Evolutionary conservation across 1,284 basidiomycete genomes (phyloP).

Genomic region (Macrocystidia cucumis): DNA sequence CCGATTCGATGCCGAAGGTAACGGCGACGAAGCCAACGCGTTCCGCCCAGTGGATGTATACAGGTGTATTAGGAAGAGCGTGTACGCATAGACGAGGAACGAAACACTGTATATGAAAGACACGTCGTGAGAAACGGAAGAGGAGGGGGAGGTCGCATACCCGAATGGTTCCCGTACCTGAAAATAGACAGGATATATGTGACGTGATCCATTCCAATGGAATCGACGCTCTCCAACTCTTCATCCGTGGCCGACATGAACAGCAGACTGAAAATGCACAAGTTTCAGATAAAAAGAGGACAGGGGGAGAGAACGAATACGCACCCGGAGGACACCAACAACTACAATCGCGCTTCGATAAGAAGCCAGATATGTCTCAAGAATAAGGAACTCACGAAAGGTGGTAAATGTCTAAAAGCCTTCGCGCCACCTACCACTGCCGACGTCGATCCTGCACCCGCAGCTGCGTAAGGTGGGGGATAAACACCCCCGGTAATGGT

Average conservation of each 20-base stretch:
- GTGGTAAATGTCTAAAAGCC: slow-evolving; percentile 79
- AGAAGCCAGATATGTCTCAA: slow-evolving; percentile 4
- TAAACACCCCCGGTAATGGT: slow-evolving; percentile 40
- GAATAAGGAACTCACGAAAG: slow-evolving; percentile 58
- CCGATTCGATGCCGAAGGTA: slow-evolving; percentile 21
- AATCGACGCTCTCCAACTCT: slow-evolving; percentile 65
- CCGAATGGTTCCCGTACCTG: no score
- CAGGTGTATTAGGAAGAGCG: slow-evolving; percentile 34
- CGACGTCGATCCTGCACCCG: slow-evolving; percentile 22
- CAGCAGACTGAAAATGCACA: slow-evolving; percentile 37
- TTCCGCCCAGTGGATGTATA: slow-evolving; percentile 53
- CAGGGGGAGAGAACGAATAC: slow-evolving; percentile 1
- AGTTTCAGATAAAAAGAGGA: slow-evolving; percentile 17
- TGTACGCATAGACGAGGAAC: slow-evolving; percentile 72
- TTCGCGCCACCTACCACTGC: no score
- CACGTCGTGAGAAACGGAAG: slow-evolving; percentile 2
- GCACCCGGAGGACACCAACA: slow-evolving; percentile 59
- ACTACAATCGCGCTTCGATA: slow-evolving; percentile 26
- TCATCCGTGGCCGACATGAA: slow-evolving; percentile 94
- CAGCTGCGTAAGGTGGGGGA: slow-evolving; percentile 9
- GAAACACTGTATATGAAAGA: slow-evolving; percentile 39
- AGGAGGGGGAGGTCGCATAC: slow-evolving; percentile 4
- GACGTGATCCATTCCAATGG: slow-evolving; percentile 78
- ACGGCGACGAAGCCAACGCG: slow-evolving; percentile 19
- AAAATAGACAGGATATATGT: slow-evolving; percentile 83